phyloP scores from a whole-genome alignment of 2,329 filamentous ascomycete species.

The Phoma sp. region DNA sequence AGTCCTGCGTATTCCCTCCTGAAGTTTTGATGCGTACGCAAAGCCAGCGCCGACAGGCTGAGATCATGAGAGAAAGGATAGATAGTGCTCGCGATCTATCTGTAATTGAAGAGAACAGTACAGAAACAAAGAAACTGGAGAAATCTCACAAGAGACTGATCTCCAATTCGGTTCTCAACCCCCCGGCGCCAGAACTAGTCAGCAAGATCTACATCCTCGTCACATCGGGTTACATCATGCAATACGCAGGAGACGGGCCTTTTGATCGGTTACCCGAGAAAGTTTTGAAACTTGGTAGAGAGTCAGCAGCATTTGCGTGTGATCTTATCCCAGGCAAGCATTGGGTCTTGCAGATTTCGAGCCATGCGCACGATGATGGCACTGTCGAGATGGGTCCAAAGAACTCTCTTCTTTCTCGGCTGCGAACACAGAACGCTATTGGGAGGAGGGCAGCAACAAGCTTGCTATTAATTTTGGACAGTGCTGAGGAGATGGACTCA shows the following conservation, averaged over 20 bases:
- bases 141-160: conserved; percentile 52
- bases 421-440: conserved; percentile 65
- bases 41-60: conserved; percentile 59
- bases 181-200: conserved; percentile 68
- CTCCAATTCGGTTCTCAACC: conserved; percentile 48
- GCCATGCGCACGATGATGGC: conserved; percentile 66
- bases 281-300: conserved; percentile 71
- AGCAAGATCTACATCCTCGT: conserved; percentile 75
- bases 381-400: conserved; percentile 49
- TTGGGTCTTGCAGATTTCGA: conserved; percentile 79
- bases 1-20: conserved; percentile 69
- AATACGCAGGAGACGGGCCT: conserved; percentile 73
- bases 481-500: conserved; percentile 73
- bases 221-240: conserved; percentile 73
- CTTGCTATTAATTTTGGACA: conserved; percentile 75
- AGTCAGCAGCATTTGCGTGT: conserved; percentile 80
- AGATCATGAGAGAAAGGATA: conserved; percentile 46
- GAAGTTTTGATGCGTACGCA: conserved; percentile 70
- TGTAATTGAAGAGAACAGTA: conserved; percentile 33
- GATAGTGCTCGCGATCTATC: conserved; percentile 45
- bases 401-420: conserved; percentile 68
- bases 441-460: conserved; percentile 63
- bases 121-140: conserved; percentile 43
- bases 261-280: conserved; percentile 77
- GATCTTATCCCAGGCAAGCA: conserved; percentile 80